Base-by-base conservation (phyloP, 306 rosid genomes). In the Biancaea sappan region DNA sequence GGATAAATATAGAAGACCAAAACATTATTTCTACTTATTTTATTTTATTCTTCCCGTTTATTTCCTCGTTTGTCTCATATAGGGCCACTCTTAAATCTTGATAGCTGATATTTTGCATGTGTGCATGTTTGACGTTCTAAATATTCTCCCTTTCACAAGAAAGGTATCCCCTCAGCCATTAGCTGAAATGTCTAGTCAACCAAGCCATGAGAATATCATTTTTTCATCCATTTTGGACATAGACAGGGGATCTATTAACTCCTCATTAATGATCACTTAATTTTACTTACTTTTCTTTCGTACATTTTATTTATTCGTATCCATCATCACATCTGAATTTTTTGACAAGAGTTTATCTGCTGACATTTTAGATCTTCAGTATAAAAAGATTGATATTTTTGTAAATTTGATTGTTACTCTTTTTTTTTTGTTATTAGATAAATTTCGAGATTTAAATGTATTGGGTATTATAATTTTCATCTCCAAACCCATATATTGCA, bases 81-180 rank as follows among this genome's bases (percentile, higher is more conserved):
- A 71, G 61, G 48, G 14, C 72, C 7, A 51, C 4, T 24, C 0
- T 32, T 9, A 46, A 54, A 63, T 19, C 14, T 35, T 65, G 40
- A 46, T 43, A 15, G 16, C 14, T 44, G 14, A 44, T 22, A 9
- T 22, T 71, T 71, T 54, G 62, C 73, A 58, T 52, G 37, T 66
- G 60, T 52, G 4, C 29, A 29, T 52, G 69, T 84, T 87, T 89
- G 92, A 89, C 91, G 79, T 77, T 6, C 1, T 2, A 1, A 11
- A 31, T 43, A 8, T 2, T 3, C 13, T 0, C 3, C 2, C 16
- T 9, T 65, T 75, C 84, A 83, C 81, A 79, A 51, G 86, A 71
- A 78, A 74, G 81, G 69, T 35, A 35, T 47, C 56, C 72, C 72
- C 25, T 25, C 29, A 0, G 40, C 58, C 52, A 54, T 66, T 64